Evolutionary conservation across 2,329 filamentous ascomycete genomes (phyloP).

Genomic region (Colletotrichum musae): DNA sequence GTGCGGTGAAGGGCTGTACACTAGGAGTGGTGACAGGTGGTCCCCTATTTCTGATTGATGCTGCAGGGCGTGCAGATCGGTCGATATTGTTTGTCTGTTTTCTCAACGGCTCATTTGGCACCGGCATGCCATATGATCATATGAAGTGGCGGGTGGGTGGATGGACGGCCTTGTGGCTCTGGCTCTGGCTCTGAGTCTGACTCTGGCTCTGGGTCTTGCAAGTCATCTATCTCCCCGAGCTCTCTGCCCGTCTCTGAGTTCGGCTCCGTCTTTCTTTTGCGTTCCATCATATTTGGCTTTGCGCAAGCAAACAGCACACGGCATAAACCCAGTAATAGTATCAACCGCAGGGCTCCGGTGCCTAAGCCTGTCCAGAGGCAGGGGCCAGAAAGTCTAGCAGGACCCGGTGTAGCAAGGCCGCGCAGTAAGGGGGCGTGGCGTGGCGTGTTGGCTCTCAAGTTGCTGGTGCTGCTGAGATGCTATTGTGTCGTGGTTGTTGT

Average conservation of each 20-base stretch:
- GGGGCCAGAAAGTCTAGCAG: conserved; percentile 16
- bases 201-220: no score
- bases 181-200: no score
- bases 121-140: not conserved
- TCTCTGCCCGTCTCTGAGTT: no score
- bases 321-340: conserved; percentile 19
- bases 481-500: no score
- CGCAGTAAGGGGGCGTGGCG: not conserved
- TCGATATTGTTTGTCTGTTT: conserved; percentile 25
- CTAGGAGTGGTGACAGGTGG: conserved; percentile 22
- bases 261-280: no score
- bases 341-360: conserved; percentile 5
- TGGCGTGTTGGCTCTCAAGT: not conserved
- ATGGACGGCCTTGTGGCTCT: no score
- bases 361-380: not conserved
- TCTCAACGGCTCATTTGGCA: conserved; percentile 27
- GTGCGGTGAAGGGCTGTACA: not conserved
- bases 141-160: not conserved
- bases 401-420: not conserved
- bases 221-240: no score
- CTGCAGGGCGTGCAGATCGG: conserved; percentile 30
- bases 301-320: conserved; percentile 13
- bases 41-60: conserved; percentile 31
- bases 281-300: not conserved
- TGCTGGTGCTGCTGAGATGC: no score